Conservation (phyloP, 2,329 filamentous ascomycete genomes). For the Neurospora crassa region DNA sequence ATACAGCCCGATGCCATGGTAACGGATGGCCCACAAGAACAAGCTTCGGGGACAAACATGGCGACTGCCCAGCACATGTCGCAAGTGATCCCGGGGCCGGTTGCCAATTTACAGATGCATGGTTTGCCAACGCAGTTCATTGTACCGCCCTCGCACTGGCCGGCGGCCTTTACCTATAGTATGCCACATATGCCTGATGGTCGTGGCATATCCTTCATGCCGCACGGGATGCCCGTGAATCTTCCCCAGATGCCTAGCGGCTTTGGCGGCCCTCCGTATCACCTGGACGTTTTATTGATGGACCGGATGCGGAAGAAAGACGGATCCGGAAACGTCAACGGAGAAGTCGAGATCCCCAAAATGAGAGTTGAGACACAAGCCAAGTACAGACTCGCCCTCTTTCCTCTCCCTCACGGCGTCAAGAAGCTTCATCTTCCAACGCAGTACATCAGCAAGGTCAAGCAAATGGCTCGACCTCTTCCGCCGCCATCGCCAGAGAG, state of each 20-base stretch:
- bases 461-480: constrained; percentile 67
- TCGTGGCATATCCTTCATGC: neutral
- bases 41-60: neutral
- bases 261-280: neutral
- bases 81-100: neutral
- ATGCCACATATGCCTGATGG: neutral
- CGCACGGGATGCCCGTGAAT: neutral
- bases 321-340: neutral
- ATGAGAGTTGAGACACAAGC: constrained; percentile 97
- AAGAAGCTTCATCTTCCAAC: constrained; percentile 78
- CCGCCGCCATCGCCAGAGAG: constrained; percentile 61
- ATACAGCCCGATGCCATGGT: neutral
- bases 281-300: neutral
- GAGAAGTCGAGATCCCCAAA: constrained; percentile 39
- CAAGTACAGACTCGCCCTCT: constrained; percentile 71
- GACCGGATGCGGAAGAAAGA: neutral
- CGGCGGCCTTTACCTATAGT: neutral
- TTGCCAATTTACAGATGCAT: neutral
- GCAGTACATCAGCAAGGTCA: constrained; percentile 90
- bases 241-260: neutral
- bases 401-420: constrained; percentile 63
- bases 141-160: neutral
- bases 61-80: neutral
- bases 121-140: neutral
- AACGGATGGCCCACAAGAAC: neutral